Evolutionary conservation across 2,329 filamentous ascomycete species (phyloP).

Genomic region (Sarocladiaceae sp.): DNA sequence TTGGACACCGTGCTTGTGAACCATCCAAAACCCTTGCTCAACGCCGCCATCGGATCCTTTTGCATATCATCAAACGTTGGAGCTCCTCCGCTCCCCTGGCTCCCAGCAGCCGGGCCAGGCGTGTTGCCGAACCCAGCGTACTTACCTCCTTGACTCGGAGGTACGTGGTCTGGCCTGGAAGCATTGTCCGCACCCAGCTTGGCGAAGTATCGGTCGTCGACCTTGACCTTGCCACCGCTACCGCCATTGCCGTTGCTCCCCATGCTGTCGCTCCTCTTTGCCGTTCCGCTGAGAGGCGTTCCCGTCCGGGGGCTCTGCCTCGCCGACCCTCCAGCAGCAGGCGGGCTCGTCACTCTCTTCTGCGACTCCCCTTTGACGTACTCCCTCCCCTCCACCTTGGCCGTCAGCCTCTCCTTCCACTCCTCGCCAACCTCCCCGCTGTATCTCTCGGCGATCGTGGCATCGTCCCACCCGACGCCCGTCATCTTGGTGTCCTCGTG

Average conservation of each 20-base stretch:
- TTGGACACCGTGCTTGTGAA: constrained; percentile 82
- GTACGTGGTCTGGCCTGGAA: constrained; percentile 62
- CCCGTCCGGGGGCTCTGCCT: constrained; percentile 30
- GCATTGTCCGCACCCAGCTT: constrained; percentile 80
- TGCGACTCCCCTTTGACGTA: constrained; percentile 68
- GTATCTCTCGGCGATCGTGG: constrained; percentile 85
- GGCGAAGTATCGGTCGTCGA: constrained; percentile 87
- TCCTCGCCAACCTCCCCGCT: constrained; percentile 87
- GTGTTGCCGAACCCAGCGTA: constrained; percentile 86
- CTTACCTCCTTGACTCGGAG: constrained; percentile 88
- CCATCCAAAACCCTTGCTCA: constrained; percentile 94
- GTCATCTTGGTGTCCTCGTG: constrained; percentile 60
- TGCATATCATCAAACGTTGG: constrained; percentile 83
- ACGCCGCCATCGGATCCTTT: constrained; percentile 78
- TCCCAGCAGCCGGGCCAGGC: constrained; percentile 44
- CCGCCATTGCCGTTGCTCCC: constrained; percentile 18
- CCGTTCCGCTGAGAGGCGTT: constrained; percentile 33
- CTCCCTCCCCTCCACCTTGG: constrained; percentile 81
- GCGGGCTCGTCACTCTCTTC: constrained; percentile 27
- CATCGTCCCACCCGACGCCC: constrained; percentile 72
- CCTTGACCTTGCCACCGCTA: constrained; percentile 46
- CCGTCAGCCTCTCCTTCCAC: constrained; percentile 84
- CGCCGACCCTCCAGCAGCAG: constrained; percentile 27
- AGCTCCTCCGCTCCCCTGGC: constrained; percentile 35
- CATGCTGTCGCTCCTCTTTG: constrained; percentile 34